Conservation (phyloP, 2,329 filamentous ascomycete species). For the Rasamsonia emersonii region DNA sequence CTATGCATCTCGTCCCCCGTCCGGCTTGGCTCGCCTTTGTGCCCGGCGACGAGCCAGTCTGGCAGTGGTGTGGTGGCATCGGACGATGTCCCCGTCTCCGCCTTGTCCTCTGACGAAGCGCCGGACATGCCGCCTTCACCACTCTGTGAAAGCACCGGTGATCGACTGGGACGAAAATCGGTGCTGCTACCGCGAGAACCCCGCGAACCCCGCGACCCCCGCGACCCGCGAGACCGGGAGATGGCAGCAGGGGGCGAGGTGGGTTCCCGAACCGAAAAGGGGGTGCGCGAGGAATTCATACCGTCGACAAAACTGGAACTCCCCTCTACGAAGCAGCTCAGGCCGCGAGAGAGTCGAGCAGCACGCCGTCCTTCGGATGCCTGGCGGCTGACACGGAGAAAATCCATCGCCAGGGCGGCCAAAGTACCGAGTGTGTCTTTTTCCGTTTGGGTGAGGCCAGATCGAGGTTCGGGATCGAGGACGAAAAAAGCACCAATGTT, state of each 20-base stretch:
- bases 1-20: slow-evolving; percentile 27
- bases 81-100: slow-evolving; percentile 20
- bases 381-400: slow-evolving; percentile 49
- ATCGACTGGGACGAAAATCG: slow-evolving; percentile 12
- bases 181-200: slow-evolving; percentile 8
- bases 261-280: slow-evolving; percentile 9
- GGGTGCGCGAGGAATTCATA: slow-evolving; percentile 14
- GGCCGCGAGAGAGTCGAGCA: slow-evolving; percentile 46
- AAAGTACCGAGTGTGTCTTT: slow-evolving; percentile 49
- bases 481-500: slow-evolving; percentile 55
- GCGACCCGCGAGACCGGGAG: slow-evolving; percentile 9
- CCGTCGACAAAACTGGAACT: slow-evolving; percentile 34
- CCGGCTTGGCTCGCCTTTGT: slow-evolving; percentile 17
- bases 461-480: slow-evolving; percentile 48
- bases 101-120: slow-evolving; percentile 20
- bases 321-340: slow-evolving; percentile 48
- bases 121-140: slow-evolving; percentile 18
- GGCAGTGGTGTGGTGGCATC: slow-evolving; percentile 21
- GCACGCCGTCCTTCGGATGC: slow-evolving; percentile 44
- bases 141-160: slow-evolving; percentile 19
- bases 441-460: slow-evolving; percentile 32
- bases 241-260: slow-evolving; percentile 12
- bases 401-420: slow-evolving; percentile 49
- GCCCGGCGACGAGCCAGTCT: slow-evolving; percentile 19
- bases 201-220: slow-evolving; percentile 3